Conservation (phyloP, 148 eudicot genomes). For the Cornus suecica region DNA sequence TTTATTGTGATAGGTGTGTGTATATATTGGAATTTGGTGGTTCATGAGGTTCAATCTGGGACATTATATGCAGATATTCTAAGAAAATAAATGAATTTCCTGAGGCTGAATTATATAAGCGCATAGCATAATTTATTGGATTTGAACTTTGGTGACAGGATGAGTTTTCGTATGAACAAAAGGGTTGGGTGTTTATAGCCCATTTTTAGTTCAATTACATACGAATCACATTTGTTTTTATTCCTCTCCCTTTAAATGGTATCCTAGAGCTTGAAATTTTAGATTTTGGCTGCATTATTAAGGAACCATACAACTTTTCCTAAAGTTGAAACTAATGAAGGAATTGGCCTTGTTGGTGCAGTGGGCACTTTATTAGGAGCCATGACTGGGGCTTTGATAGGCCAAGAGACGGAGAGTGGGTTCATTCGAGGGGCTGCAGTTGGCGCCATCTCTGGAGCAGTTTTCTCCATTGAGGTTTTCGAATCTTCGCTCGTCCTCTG, state of each 20-base stretch:
- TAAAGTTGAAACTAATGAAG: neutral
- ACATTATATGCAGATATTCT: neutral
- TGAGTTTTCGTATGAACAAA: neutral
- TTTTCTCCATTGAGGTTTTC: constrained; percentile 64
- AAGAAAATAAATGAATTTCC: neutral
- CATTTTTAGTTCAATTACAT: neutral
- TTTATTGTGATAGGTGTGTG: neutral
- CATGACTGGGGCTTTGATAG: constrained; percentile 66
- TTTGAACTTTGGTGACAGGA: neutral
- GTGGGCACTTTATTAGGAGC: constrained; percentile 69
- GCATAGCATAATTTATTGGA: neutral
- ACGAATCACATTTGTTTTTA: neutral
- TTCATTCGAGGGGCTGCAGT: constrained; percentile 66
- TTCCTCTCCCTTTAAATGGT: neutral
- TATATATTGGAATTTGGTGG: neutral
- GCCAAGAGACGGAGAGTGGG: constrained; percentile 67
- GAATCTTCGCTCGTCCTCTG: constrained; percentile 58
- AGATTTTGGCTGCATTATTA: neutral
- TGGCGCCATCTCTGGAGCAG: constrained; percentile 74
- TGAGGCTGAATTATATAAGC: neutral
- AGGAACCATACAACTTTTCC: neutral
- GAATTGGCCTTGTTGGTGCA: constrained; percentile 28
- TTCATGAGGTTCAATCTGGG: constrained; percentile 4
- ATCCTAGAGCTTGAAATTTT: constrained; percentile 1
- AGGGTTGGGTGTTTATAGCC: neutral